Conservation (phyloP, 2,329 filamentous ascomycete genomes). For the Aspergillus flavus region DNA sequence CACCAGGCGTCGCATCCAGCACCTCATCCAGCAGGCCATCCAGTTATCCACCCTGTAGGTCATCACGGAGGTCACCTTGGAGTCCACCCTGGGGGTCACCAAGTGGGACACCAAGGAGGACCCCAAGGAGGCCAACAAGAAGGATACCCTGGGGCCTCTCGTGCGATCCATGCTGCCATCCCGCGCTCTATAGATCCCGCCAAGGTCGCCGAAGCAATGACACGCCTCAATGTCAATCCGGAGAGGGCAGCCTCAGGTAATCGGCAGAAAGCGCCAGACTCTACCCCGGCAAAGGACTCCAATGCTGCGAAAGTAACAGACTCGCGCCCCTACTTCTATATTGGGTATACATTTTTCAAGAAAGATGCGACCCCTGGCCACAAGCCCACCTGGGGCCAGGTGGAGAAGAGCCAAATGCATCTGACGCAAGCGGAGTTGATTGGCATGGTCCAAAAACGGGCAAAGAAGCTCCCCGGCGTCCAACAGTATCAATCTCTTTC, state of each 20-base stretch:
- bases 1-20: neutral
- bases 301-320: conserved; percentile 11
- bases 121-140: conserved; percentile 7
- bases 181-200: conserved; percentile 13
- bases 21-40: neutral
- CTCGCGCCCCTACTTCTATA: conserved; percentile 26
- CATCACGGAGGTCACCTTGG: neutral
- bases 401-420: conserved; percentile 32
- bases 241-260: conserved; percentile 9
- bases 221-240: conserved; percentile 19
- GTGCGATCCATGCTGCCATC: conserved; percentile 13
- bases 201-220: conserved; percentile 22
- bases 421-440: conserved; percentile 35
- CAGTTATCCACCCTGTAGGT: neutral
- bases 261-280: conserved; percentile 6
- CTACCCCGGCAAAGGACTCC: conserved; percentile 10
- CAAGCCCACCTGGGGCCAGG: conserved; percentile 34
- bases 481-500: conserved; percentile 35
- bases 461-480: conserved; percentile 28
- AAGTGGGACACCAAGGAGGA: neutral
- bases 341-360: conserved; percentile 40
- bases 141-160: conserved; percentile 13
- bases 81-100: conserved; percentile 1
- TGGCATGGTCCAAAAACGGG: conserved; percentile 33
- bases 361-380: conserved; percentile 32